Base-by-base conservation (phyloP, 768 basidiomycete genomes). In the Termitomyces sp. region DNA sequence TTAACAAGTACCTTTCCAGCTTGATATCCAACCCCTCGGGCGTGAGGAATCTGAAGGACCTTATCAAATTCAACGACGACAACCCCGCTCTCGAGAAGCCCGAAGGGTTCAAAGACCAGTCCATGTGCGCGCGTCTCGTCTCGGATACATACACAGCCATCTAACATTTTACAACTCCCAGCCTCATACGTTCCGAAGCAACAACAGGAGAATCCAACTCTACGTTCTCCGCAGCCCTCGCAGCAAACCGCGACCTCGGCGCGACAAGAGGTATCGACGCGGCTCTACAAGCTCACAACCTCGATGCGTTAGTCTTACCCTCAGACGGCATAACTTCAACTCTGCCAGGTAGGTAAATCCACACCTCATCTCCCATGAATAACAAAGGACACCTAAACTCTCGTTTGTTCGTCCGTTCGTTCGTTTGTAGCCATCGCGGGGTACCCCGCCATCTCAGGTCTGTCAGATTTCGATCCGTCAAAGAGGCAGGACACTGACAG, bases 361-460 rank as follows among this genome's bases (percentile, higher is more conserved):
- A 14, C 18, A 8, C 37, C 18, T 18, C 12, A 7, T 18, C 18
- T 6, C 5, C 1, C 34, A 10, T n/a, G n/a, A n/a, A n/a, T n/a
- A n/a, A n/a, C n/a, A n/a, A n/a, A n/a, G n/a, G n/a, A n/a, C n/a
- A n/a, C n/a, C n/a, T n/a, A n/a, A n/a, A n/a, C n/a, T n/a, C n/a
- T n/a, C n/a, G n/a, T n/a, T n/a, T n/a, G n/a, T n/a, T n/a, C n/a
- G n/a, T n/a, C n/a, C n/a, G n/a, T n/a, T n/a, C n/a, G n/a, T n/a
- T n/a, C n/a, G n/a, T n/a, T 42, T n/a, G 4, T 69, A 69, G 86
- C 84, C 5, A 79, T 86, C 55, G 81, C 82, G 4, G 86, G 85
- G 6, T 87, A 86, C 59, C 86, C 86, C 2, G 80, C 86, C 50
- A 71, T 87, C 37, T 84, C 85, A 31, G 84, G 85, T 82, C 34